These are phyloP conservation scores for Amaranthus palmeri DNA, from an alignment of 148 eudicot genomes.

Conservation along the genomic window DNA sequence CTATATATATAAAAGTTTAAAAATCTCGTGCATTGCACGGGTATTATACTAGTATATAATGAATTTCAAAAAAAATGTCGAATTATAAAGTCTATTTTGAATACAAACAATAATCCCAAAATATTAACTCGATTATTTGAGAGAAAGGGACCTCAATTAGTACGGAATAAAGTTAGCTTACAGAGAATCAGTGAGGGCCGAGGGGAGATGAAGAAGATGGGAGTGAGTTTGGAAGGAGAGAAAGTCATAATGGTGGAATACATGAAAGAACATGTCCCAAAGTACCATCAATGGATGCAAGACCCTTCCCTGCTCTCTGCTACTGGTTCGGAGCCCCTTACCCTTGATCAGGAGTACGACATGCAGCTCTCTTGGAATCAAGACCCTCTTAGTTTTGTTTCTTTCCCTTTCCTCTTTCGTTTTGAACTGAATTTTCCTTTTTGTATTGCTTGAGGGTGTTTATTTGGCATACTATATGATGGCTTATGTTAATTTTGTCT, in stretches of 20 bases:
- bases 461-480: not conserved
- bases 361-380: slow-evolving; percentile 96
- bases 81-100: too few relatives aligned
- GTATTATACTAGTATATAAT: too few relatives aligned
- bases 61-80: too few relatives aligned
- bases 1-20: too few relatives aligned
- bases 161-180: too few relatives aligned
- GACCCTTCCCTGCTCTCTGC: slow-evolving; percentile 71
- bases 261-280: slow-evolving; percentile 78
- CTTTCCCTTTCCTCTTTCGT: not conserved
- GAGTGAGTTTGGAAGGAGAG: slow-evolving; percentile 57
- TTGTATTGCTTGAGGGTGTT: not conserved
- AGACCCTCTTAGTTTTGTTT: slow-evolving; percentile 59
- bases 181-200: too few relatives aligned
- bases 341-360: slow-evolving; percentile 66
- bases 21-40: too few relatives aligned
- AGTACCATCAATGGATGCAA: slow-evolving; percentile 83
- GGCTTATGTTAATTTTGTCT: slow-evolving; percentile 4
- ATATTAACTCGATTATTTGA: too few relatives aligned
- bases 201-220: slow-evolving; percentile 17
- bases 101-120: too few relatives aligned
- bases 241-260: slow-evolving; percentile 75
- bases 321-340: slow-evolving; percentile 89
- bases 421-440: not conserved
- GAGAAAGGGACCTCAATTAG: too few relatives aligned